Base-by-base conservation (phyloP, 495 filamentous ascomycete genomes). In the Xylaria telfairii region DNA sequence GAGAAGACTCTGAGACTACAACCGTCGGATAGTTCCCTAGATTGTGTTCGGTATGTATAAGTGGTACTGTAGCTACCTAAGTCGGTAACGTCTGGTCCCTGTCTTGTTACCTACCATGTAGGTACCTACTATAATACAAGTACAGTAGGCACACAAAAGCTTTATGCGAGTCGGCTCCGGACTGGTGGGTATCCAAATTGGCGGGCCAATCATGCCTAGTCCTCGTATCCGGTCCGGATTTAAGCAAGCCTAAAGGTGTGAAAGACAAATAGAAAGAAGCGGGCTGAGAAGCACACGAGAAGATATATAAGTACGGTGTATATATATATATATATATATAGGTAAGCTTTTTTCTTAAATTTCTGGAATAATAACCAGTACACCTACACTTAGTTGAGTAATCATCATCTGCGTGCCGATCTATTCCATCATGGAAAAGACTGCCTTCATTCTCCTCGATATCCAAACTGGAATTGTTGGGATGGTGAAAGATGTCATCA, bases 371-470 rank as follows among this genome's bases (percentile, higher is more conserved):
- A 17, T 30, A 30, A 28, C 30, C n/a, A 26, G 37, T 46, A 21
- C 9, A 30, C 26, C 13, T 4, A 46, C 8, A 63, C 24, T 61
- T 30, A 7, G n/a, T n/a, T n/a, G n/a, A n/a, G n/a, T n/a, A 54
- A n/a, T 47, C 44, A 19, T 47, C 51, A 28, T 30, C 26, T 30
- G 4, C n/a, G n/a, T n/a, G n/a, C 26, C 26, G 9, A 37, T 19
- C 30, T 21, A 30, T 19, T 65, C 12, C 69, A 32, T 34, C 19
- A 83, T 82, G 80, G 59, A 54, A 6, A 74, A 72, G 47, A 79
- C 75, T 1, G 79, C 78, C 4, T 73, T 83, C 3, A 70, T 83
- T 30, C 70, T 83, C 53, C 77, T 83, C 47, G 82, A 83, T 68
- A 42, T 81, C 71, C 78, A 83, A 68, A 78, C 70, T 34, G 78